A percentile compares a stretch with the other conserved stretches of the same genome.
Conservation (phyloP, 2,329 filamentous ascomycete species). For the Aspergillus sp. region DNA sequence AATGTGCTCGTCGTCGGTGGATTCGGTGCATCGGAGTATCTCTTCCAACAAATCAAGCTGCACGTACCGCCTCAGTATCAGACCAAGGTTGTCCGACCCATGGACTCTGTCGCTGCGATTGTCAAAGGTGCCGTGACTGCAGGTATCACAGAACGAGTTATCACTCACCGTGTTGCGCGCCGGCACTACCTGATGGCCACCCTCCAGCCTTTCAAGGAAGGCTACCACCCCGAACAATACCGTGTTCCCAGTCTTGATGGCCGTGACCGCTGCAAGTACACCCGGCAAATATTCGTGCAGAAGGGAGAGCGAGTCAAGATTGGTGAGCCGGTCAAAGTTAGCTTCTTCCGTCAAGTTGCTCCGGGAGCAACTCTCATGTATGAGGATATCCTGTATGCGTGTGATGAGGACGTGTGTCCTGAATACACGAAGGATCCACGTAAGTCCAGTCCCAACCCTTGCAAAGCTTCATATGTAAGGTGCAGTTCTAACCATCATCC, state of each 20-base stretch:
- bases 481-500: not conserved
- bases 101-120: slow-evolving; percentile 98
- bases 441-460: slow-evolving; percentile 56
- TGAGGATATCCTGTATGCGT: slow-evolving; percentile 96
- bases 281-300: slow-evolving; percentile 95
- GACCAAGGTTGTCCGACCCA: slow-evolving; percentile 94
- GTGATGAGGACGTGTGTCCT: slow-evolving; percentile 95
- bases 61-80: slow-evolving; percentile 98
- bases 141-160: slow-evolving; percentile 93
- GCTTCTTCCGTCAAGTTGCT: slow-evolving; percentile 96
- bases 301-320: slow-evolving; percentile 99
- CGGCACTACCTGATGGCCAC: slow-evolving; percentile 99
- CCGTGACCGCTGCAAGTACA: slow-evolving; percentile 98
- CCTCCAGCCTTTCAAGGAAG: slow-evolving; percentile 97
- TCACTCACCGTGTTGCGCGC: slow-evolving; percentile 95
- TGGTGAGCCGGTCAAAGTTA: slow-evolving; percentile 97
- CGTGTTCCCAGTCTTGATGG: slow-evolving; percentile 94
- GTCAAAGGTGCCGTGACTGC: slow-evolving; percentile 98
- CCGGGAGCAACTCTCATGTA: slow-evolving; percentile 98
- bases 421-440: slow-evolving; percentile 99
- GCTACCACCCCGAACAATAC: slow-evolving; percentile 97
- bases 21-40: slow-evolving; percentile 96
- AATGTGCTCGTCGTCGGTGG: slow-evolving; percentile 97
- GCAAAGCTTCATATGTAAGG: not conserved
- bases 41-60: slow-evolving; percentile 99